Percentiles rank a stretch among this genome's conserved stretches.
Conservation (phyloP, 495 filamentous ascomycete species). For the Annulohypoxylon moriforme region DNA sequence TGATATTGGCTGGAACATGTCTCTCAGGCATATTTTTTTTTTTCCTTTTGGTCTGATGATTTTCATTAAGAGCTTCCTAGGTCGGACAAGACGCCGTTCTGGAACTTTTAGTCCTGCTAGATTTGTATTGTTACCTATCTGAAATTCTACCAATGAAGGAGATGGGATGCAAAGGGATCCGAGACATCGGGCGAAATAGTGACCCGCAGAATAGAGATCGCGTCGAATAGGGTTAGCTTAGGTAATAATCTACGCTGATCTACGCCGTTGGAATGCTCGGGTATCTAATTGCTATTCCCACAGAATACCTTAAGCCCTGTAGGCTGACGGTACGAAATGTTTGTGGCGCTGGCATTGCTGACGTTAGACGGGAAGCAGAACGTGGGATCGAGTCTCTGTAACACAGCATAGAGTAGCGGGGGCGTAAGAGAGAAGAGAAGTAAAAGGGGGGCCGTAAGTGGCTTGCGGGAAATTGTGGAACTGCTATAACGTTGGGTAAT, state of each 20-base stretch:
- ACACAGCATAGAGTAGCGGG: conserved; percentile 23
- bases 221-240: conserved; percentile 3
- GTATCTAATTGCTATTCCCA: conserved; percentile 1
- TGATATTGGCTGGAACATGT: background rate
- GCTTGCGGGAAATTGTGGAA: conserved; percentile 24
- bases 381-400: conserved; percentile 16
- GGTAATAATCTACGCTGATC: background rate
- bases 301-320: background rate
- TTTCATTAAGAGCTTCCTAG: conserved; percentile 2
- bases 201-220: conserved; percentile 8
- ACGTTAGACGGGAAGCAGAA: conserved; percentile 38
- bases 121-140: background rate
- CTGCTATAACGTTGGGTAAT: background rate
- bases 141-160: conserved; percentile 1
- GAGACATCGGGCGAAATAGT: conserved; percentile 16
- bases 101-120: background rate
- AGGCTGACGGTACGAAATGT: conserved; percentile 3
- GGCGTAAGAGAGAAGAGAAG: background rate
- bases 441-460: background rate
- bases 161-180: conserved; percentile 14
- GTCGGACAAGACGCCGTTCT: background rate
- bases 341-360: conserved; percentile 26
- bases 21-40: background rate
- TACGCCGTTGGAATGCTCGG: background rate
- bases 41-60: conserved; percentile 7